phyloP scores from a whole-genome alignment of 345 rosid genomes.

The Balakata baccata region DNA sequence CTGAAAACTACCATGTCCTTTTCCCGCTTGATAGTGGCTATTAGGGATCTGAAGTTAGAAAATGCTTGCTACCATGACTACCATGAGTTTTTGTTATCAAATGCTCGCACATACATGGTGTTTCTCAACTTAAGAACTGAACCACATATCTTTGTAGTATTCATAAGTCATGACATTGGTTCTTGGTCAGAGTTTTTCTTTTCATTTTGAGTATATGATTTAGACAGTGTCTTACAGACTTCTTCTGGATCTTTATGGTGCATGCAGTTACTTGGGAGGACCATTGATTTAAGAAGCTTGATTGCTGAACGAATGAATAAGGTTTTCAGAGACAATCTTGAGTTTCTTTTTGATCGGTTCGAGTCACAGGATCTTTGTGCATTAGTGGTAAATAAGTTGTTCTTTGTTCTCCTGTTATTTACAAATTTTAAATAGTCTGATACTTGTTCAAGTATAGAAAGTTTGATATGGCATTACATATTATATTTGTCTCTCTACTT shows the following conservation, averaged over 20 bases:
- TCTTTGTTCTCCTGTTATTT: slow-evolving; percentile 10
- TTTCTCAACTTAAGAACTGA: not conserved
- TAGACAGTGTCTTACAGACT: not conserved
- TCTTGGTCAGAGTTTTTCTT: not conserved
- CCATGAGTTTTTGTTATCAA: no score
- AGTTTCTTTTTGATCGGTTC: slow-evolving; percentile 91
- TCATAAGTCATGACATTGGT: not conserved
- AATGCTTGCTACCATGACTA: not conserved
- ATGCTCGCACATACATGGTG: not conserved
- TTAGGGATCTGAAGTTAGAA: not conserved
- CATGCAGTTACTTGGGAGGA: slow-evolving; percentile 87
- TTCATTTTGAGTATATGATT: not conserved
- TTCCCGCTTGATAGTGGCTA: not conserved
- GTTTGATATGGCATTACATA: not conserved
- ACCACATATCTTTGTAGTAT: not conserved
- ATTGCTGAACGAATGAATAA: slow-evolving; percentile 87
- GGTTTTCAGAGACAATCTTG: slow-evolving; percentile 91
- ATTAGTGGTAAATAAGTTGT: slow-evolving; percentile 55
- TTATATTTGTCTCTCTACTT: not conserved
- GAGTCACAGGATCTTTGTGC: slow-evolving; percentile 98
- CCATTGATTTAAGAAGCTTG: slow-evolving; percentile 81
- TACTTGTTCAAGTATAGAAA: not conserved
- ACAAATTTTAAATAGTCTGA: not conserved
- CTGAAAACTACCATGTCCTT: not conserved
- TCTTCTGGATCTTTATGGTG: slow-evolving; percentile 18